Base-by-base conservation (phyloP, 2,329 filamentous ascomycete genomes). In the Ascosphaera pollenicola region DNA sequence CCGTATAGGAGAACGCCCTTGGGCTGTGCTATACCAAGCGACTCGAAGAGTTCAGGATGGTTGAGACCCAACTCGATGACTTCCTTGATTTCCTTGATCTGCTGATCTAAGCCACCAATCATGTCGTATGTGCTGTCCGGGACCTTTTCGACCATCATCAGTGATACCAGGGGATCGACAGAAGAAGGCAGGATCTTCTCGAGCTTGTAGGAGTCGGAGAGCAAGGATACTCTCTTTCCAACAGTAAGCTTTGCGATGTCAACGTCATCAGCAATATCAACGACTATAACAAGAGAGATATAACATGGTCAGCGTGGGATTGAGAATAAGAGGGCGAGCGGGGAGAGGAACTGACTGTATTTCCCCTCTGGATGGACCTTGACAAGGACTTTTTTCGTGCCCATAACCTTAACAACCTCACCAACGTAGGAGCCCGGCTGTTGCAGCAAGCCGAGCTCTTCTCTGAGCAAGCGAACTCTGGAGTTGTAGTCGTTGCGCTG, bases 71-170 rank as follows among this genome's bases (percentile, higher is more conserved):
- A 77, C 66, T 98, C 89, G 58, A 98, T 95, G 51, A 98, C 89
- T 63, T 98, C 89, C 65, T 98, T 98, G 69, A 98, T 98, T 59
- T 98, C 89, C 66, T 98, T 95, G 66, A 98, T 95, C 58, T 98
- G 89, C 59, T 98, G 87, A 57, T 98, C 89, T 45, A 98, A 66
- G 48, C 89, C 89, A 63, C 89, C 89, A 58, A 98, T 98, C 89
- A 98, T 98, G 64, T 98, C 89, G 68, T 98, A 98, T 56, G 89
- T 98, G 65, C 84, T 94, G 68, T 98, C 89, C 13, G 89, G 89
- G 13, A 98, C 89, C 69, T 98, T 98, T 59, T 98, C 89, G 39
- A 98, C 89, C 89, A 98, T 98, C 89, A 98, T 98, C 57, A 98
- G 80, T 28, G 89, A 98, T 41, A 98, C 89, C 42, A 98, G 78